phyloP scores from a whole-genome alignment of 108 stramenopile species.

The Nannochloropsis gaditana region DNA sequence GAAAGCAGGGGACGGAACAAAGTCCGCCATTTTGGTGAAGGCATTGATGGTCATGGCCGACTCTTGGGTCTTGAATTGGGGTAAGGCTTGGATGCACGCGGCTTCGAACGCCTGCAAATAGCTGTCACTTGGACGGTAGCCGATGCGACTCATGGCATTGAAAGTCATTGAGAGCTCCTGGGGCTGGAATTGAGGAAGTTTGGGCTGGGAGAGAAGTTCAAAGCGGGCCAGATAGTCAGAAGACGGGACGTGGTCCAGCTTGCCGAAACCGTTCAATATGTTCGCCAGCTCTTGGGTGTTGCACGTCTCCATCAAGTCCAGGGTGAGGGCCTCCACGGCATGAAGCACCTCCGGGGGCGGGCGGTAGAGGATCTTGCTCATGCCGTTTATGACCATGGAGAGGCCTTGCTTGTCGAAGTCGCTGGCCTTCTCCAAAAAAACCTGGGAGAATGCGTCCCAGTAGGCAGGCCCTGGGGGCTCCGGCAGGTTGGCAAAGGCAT shows the following conservation, averaged over 20 bases:
- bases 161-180: slow-evolving; percentile 7
- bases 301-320: neutral
- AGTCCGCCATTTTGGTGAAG: slow-evolving; percentile 18
- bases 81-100: neutral
- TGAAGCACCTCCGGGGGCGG: neutral
- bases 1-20: neutral
- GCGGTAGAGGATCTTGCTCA: neutral
- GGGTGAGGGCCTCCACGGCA: neutral
- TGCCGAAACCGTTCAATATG: neutral
- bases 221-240: neutral
- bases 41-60: neutral
- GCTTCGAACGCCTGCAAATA: slow-evolving; percentile 12
- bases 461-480: neutral
- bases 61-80: neutral
- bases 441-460: slow-evolving; percentile 8
- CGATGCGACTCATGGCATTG: neutral
- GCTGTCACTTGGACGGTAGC: neutral
- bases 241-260: neutral
- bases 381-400: neutral
- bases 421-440: neutral
- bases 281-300: neutral
- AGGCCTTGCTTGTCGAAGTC: slow-evolving; percentile 2
- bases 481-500: slow-evolving; percentile 6
- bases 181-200: neutral
- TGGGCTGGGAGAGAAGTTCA: neutral